A percentile compares a stretch with the other conserved stretches of the same genome.
Conservation (phyloP, 2,329 filamentous ascomycete species). For the Talaromyces sp. region DNA sequence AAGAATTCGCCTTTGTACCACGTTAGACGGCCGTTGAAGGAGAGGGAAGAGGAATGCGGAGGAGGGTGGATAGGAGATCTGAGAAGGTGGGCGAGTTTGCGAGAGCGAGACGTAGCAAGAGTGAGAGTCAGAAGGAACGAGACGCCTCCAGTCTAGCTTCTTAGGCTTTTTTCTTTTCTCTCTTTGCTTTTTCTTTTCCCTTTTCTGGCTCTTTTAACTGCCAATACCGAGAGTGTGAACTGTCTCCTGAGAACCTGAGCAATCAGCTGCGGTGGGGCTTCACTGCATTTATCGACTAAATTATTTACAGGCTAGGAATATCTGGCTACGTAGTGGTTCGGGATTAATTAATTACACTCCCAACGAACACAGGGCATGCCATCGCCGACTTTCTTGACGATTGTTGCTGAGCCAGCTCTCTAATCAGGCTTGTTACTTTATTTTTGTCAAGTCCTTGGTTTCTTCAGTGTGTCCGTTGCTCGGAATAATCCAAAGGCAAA, state of each 20-base stretch:
- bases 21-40: neutral
- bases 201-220: constrained; percentile 3
- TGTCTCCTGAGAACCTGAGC: neutral
- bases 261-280: neutral
- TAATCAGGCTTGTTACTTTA: neutral
- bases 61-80: neutral
- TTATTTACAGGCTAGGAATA: neutral
- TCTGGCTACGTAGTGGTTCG: neutral
- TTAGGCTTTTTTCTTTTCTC: neutral
- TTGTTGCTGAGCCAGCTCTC: neutral
- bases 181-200: constrained; percentile 2
- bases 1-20: constrained; percentile 2
- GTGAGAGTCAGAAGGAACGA: neutral
- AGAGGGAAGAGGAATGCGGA: constrained; percentile 1
- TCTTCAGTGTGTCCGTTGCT: neutral
- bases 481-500: neutral
- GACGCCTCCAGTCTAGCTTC: neutral
- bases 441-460: neutral
- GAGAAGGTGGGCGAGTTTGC: neutral
- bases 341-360: neutral
- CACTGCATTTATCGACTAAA: neutral
- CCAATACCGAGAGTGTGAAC: neutral
- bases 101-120: constrained; percentile 1
- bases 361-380: neutral
- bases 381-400: neutral